These are phyloP conservation scores for Cystoisospora suis DNA, from an alignment of 169 alveolate genomes.

Conservation along the genomic window DNA sequence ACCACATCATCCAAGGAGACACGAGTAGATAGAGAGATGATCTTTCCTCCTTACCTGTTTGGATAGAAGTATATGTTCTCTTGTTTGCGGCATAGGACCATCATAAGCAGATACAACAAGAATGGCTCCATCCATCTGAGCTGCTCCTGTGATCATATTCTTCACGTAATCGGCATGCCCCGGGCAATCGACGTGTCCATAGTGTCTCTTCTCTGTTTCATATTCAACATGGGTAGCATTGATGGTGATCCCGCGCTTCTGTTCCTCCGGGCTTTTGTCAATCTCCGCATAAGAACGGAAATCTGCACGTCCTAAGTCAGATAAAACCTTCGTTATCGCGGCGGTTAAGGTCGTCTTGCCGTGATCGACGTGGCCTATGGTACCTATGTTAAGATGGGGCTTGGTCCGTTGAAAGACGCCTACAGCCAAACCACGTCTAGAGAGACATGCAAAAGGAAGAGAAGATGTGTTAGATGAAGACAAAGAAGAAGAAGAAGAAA, in stretches of 20 bases:
- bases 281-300: conserved; percentile 78
- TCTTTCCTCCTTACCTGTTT: conserved; percentile 78
- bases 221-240: conserved; percentile 89
- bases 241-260: conserved; percentile 92
- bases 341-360: conserved; percentile 96
- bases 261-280: conserved; percentile 93
- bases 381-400: conserved; percentile 95
- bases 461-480: background rate
- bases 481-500: background rate
- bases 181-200: conserved; percentile 76
- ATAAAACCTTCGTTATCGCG: conserved; percentile 90
- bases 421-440: conserved; percentile 3
- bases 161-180: conserved; percentile 97
- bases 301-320: conserved; percentile 71
- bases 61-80: conserved; percentile 90
- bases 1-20: too few relatives aligned
- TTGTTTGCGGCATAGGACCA: conserved; percentile 95
- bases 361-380: conserved; percentile 97
- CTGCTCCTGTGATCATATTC: conserved; percentile 97
- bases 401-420: conserved; percentile 85
- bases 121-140: conserved; percentile 94
- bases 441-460: background rate
- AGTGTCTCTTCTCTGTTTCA: conserved; percentile 75
- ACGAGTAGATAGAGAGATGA: too few relatives aligned
- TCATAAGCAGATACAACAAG: conserved; percentile 94